Evolutionary conservation across 768 basidiomycete species (phyloP), one percentile per base, ranked within the genome.

Genomic region (Dendrothele bispora): DNA sequence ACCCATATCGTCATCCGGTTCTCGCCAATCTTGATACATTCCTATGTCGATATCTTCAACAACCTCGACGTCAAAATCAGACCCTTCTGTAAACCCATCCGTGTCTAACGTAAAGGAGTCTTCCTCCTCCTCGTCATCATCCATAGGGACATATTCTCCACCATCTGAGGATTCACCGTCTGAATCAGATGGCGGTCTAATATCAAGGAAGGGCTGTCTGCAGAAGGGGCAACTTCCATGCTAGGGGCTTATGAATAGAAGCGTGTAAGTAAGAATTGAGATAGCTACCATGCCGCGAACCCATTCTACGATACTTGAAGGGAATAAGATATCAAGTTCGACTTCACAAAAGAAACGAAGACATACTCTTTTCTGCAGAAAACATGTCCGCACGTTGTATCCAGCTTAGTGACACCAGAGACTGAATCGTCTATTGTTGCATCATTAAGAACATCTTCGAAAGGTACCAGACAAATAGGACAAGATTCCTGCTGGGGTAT

Each of bases 151-250:
- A 54, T 85, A 86, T 62, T 86, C 84, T 10, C 77, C 81, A 15
- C 77, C 84, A 58, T 86, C 84, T 12, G 79, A 82, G 3, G 80
- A 84, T 57, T 84, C 86, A 58, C 77, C 73, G 55, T 84, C 84
- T 10, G 77, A 75, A 27, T 81, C 77, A 2, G 74, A 68, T 2
- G 68, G 68, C 1, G 75, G 74, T 4, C 61, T 65, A 30, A 84
- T 72, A 43, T 81, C 75, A 30, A 83, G 64, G 62, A 87, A 86
- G 5, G 67, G 61, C 49, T 79, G 67, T 25, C 86, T 70, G 60
- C 86, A 88, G 4, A 83, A 78, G 14, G 86, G 86, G 54, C 86
- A 88, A 54, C 71, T 86, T 12, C 85, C 85, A 55, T 86, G 85
- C 83, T 86, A 50, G 4, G 59, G 17, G 46, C 11, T 11, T 26